Evolutionary conservation across 106 monocot species (phyloP), one percentile per base, ranked within the genome.

Genomic region (Platanthera zijinensis): DNA sequence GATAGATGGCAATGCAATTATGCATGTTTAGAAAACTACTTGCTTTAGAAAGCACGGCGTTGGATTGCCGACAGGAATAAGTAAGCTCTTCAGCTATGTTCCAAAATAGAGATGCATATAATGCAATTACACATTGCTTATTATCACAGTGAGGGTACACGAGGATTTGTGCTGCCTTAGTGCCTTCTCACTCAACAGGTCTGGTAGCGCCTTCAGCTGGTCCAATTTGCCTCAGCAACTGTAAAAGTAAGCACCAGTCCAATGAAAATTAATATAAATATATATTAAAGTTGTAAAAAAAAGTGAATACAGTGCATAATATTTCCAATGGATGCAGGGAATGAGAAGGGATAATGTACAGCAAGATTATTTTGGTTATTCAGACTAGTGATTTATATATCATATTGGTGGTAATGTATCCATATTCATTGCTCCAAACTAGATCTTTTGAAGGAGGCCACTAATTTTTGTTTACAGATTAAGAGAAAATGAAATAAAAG

Each of bases 221-320:
- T 51, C 75, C 80, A 5, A 45, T 25, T 48, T 81, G 75, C 30
- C 75, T 56, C 69, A 75, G 53, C 28, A 71, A 54, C 75, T 81
- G 75, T 52, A 75, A 10, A 59, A 59, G 18, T 5, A 59, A 19
- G 10, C 19, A 9, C 21, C 59, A 19, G 7, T 59, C 21, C 19
- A 59, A 8, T 19, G 56, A 14, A 56, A 14, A 5, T 56, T 56
- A 12, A 56, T 15, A 56, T 17, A 56, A 5, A 15, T 13, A 5
- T 56, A 56, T 6, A 21, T 19, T 18, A 5, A 59, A 8, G n/a
- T 59, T 59, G 21, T 59, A 18, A 21, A 19, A 19, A 8, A 51
- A 75, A 67, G 67, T 11, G 4, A 67, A 67, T 28, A 12, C 8
- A 32, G 11, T 28, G 30, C 18, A 67, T 7, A 32, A 67, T 13